These are phyloP conservation scores for Calocera viscosa DNA, from an alignment of 768 basidiomycete species.

Conservation along the genomic window DNA sequence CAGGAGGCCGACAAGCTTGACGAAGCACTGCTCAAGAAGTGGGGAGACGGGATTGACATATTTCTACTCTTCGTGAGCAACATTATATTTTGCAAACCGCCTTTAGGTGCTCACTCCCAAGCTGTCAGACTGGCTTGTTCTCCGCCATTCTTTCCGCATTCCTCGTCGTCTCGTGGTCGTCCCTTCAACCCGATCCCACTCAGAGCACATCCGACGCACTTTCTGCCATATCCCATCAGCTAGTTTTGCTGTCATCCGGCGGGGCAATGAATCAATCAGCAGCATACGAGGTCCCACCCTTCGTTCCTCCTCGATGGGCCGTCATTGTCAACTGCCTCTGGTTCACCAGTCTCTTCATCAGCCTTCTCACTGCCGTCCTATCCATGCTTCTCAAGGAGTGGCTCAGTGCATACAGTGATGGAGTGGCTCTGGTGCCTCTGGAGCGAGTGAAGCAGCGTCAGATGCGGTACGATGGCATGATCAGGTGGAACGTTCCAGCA, in stretches of 20 bases:
- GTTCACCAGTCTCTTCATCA: conserved; percentile 31
- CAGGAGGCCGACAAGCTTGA: conserved; percentile 28
- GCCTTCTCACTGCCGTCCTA: conserved; percentile 31
- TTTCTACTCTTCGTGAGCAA: conserved; percentile 30
- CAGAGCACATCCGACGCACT: conserved; percentile 10
- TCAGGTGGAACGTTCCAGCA: conserved; percentile 30
- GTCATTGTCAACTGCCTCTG: conserved; percentile 34
- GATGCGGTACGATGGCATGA: conserved; percentile 32
- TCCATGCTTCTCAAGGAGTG: conserved; percentile 41
- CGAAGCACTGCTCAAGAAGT: conserved; percentile 26
- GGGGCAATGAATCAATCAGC: no score
- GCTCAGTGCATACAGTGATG: conserved; percentile 32
- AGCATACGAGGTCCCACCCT: not conserved
- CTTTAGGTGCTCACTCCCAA: no score
- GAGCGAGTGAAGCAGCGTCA: conserved; percentile 34
- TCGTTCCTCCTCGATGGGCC: conserved; percentile 22
- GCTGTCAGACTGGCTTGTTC: conserved; percentile 26
- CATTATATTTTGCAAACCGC: no score
- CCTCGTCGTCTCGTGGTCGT: conserved; percentile 21
- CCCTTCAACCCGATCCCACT: conserved; percentile 18
- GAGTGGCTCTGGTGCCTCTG: conserved; percentile 19
- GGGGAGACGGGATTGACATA: conserved; percentile 34
- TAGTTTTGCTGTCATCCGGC: not conserved
- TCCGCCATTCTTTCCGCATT: conserved; percentile 25
- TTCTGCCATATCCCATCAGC: not conserved